Base-by-base conservation (phyloP, 371 early-diverging fungal species). In the Entomophthora muscae region DNA sequence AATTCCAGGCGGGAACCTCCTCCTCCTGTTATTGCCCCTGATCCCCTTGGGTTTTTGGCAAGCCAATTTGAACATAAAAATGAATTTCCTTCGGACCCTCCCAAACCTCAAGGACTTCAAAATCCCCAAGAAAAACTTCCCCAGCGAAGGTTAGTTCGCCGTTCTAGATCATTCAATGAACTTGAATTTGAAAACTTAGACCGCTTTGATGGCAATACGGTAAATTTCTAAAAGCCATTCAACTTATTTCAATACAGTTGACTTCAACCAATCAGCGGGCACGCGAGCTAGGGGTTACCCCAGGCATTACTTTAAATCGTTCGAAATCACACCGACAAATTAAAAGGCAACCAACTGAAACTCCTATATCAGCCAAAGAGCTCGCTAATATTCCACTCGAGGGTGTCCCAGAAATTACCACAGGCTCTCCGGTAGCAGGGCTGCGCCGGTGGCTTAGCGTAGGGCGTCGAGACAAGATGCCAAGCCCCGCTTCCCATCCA, bases 21-120 rank as follows among this genome's bases (percentile, higher is more conserved):
- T 2, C 32, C 21, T 33, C 60, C 31, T 5, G 33, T 60, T n/a
- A 22, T 32, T 42, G 33, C 60, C 12, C 22, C 60, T 24, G 60
- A 60, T 42, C 32, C 60, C n/a, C 33, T 60, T 7, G 60, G 60
- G 2, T 60, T 17, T 60, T 60, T 60, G 33, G 60, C 60, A 2
- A 60, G 60, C 29, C 31, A 60, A 32, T 60, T 32, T 42, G 22
- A n/a, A 21, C 12, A 31, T 23, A 60, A 60, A 17, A 26, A 55
- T 26, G 56, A 55, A 26, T 7, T 12, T 17, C 24, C 22, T 12
- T 17, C 22, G 28, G n/a, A 17, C 12, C 28, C 56, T 22, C 7
- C 10, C n/a, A 27, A 27, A 7, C 22, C 28, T 10, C n/a, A n/a
- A 51, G n/a, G 52, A 51, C n/a, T 12, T 51, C 12, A 26, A 55